Evolutionary conservation across 23 red algal genomes (phyloP), one percentile per base, ranked within the genome.

Genomic region (Gracilaria domingensis): DNA sequence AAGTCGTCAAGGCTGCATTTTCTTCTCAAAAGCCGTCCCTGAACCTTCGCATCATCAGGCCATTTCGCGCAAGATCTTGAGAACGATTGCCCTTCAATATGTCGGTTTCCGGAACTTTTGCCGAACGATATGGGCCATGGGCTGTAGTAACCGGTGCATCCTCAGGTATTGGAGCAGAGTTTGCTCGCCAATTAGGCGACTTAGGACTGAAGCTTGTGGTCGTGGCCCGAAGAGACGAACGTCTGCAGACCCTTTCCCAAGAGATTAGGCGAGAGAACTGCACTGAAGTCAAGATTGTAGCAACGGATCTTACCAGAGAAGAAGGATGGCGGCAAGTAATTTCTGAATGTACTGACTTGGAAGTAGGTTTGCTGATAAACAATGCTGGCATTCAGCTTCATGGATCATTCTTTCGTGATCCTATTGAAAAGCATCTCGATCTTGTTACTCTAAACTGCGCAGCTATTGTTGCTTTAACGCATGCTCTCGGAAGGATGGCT

Each of bases 61-160:
- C n/a, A n/a, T n/a, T n/a, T n/a, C 4, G 42, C 42, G 42, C 42
- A 45, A 11, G 42, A 45, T 45, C n/a, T 45, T 45, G 42, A 45
- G 42, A 45, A 45, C 42, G 11, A 11, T n/a, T n/a, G n/a, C n/a
- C n/a, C n/a, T n/a, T 64, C 62, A 67, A 2, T 14, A 67, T 67
- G 62, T 12, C 12, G 1, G 1, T 32, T 74, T 23, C 18, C 34
- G 4, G 1, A 12, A 37, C 11, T n/a, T 81, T 81, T 29, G 29
- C 2, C 1, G 48, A 81, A 28, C 11, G 28, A 48, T 91, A 75
- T 36, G 94, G 94, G 12, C 57, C 90, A 11, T 99, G 97, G 97
- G 94, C 94, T 29, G 59, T 96, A 18, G 87, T 99, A 24, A 99
- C 97, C 0, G 93, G 97, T 34, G 97, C 97, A 50, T 99, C 97